Evolutionary conservation across 495 filamentous ascomycete species (phyloP), one percentile per base, ranked within the genome.

Genomic region (Alectoria sarmentosa): DNA sequence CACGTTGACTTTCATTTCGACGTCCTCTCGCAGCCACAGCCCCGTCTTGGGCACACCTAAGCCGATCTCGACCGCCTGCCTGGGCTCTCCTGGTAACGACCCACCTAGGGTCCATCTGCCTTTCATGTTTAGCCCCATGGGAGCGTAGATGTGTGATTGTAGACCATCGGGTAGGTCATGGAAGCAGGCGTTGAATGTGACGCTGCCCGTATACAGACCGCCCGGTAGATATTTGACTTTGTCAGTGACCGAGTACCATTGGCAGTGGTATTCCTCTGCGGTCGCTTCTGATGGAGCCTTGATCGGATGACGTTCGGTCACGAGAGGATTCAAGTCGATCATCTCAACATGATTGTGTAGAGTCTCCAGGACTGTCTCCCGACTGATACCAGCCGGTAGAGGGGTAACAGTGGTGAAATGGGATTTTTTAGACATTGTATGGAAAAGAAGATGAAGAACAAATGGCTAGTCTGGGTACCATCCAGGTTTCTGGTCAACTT

Each of bases 251-350:
- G 79, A 79, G 72, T 90, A 91, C 90, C 90, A 94, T 10, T 76
- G 77, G 62, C 82, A 88, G 62, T 85, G 78, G 57, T 76, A 81
- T 73, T 91, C 87, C 65, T 94, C 90, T 11, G 82, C 73, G 9
- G 77, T 69, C 10, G 88, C 85, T 70, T 86, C 79, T 17, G 76
- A 69, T 0, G 88, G 89, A 1, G 88, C 78, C 30, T 78, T 79
- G 72, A 87, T 86, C 1, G 80, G 79, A 62, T 86, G 80, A 48
- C 88, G 82, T 44, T 87, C 82, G 55, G 87, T 82, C 58, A 94
- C 88, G 10, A 92, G 80, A 1, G 90, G 90, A 73, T 92, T 94
- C 34, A 92, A 78, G 52, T 90, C 86, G 69, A 92, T 92, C 83
- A 94, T 92, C 64, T 84, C 85, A 48, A 78, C 73, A 71, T 91